Percentiles rank a stretch among this genome's conserved stretches.
These are phyloP conservation scores for Leucoagaricus sp. DNA, from an alignment of 1,284 basidiomycete species.

Conservation along the genomic window DNA sequence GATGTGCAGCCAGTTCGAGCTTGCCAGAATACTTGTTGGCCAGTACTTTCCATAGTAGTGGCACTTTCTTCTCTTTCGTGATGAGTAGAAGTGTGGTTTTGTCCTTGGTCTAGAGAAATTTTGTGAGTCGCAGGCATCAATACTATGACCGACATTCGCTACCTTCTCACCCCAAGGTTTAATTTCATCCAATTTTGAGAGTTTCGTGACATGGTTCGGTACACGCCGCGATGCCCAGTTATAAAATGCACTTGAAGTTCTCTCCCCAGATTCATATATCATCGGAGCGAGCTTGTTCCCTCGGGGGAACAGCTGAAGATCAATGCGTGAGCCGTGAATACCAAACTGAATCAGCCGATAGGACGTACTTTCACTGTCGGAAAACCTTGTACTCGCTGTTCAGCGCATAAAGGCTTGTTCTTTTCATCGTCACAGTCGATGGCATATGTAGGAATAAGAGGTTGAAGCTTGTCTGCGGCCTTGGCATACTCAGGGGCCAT, in stretches of 20 bases:
- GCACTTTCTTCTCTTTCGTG: slow-evolving; percentile 77
- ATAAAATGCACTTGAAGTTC: slow-evolving; percentile 74
- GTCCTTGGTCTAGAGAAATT: slow-evolving; percentile 33
- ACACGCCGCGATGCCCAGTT: slow-evolving; percentile 79
- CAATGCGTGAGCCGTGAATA: background rate
- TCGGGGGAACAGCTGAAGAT: slow-evolving; percentile 68
- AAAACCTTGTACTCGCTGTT: slow-evolving; percentile 90
- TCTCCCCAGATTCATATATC: slow-evolving; percentile 70
- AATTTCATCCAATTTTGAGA: slow-evolving; percentile 61
- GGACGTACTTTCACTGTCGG: slow-evolving; percentile 80
- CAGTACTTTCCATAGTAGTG: slow-evolving; percentile 85
- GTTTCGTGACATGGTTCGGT: slow-evolving; percentile 66
- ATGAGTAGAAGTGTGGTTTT: slow-evolving; percentile 72
- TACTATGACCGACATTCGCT: slow-evolving; percentile 19
- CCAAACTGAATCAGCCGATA: background rate
- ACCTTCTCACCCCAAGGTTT: slow-evolving; percentile 66
- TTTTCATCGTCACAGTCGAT: slow-evolving; percentile 88
- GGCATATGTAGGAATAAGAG: slow-evolving; percentile 86
- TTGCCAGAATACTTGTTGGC: slow-evolving; percentile 72
- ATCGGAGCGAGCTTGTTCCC: slow-evolving; percentile 67
- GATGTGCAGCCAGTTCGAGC: slow-evolving; percentile 68
- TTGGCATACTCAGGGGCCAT: slow-evolving; percentile 87
- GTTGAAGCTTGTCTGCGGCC: slow-evolving; percentile 78
- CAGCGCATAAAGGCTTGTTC: slow-evolving; percentile 82
- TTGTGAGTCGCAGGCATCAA: background rate